Evolutionary conservation across 2,329 filamentous ascomycete genomes (phyloP).

Genomic region (Talaromyces sp.): DNA sequence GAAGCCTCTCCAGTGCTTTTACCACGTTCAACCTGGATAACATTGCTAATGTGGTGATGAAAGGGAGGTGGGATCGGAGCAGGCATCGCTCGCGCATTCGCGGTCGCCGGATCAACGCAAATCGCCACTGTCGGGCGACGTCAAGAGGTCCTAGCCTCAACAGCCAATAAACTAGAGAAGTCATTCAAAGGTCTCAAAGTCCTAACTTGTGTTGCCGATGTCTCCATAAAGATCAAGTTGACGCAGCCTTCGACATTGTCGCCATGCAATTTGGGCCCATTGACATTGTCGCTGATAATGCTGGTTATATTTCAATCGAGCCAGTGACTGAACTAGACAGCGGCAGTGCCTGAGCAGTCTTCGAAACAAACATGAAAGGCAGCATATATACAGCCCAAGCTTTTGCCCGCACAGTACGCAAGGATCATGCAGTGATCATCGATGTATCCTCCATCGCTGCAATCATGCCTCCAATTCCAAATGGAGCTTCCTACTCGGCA

Average conservation of each 20-base stretch:
- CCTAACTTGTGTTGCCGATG: background rate
- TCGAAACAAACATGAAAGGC: background rate
- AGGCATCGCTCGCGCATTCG: background rate
- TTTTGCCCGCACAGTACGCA: background rate
- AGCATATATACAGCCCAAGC: background rate
- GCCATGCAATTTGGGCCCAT: background rate
- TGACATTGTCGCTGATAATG: background rate
- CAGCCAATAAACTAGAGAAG: background rate
- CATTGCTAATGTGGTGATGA: background rate
- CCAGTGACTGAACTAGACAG: background rate
- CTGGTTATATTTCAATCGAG: background rate
- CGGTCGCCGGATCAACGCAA: background rate
- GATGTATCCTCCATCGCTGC: background rate
- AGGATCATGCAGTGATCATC: background rate
- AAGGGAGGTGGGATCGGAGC: background rate
- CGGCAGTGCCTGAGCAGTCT: background rate
- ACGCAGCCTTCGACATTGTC: background rate
- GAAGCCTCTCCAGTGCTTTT: background rate
- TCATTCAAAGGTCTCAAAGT: background rate
- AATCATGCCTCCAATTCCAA: background rate
- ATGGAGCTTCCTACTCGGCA: background rate
- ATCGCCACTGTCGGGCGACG: constrained; percentile 1
- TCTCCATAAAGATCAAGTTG: background rate
- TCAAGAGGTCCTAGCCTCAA: background rate
- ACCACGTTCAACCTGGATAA: background rate